Percentiles rank a stretch among this genome's conserved stretches.
phyloP scores from a whole-genome alignment of 495 filamentous ascomycete genomes.

The Lasiosphaeris hirsuta region DNA sequence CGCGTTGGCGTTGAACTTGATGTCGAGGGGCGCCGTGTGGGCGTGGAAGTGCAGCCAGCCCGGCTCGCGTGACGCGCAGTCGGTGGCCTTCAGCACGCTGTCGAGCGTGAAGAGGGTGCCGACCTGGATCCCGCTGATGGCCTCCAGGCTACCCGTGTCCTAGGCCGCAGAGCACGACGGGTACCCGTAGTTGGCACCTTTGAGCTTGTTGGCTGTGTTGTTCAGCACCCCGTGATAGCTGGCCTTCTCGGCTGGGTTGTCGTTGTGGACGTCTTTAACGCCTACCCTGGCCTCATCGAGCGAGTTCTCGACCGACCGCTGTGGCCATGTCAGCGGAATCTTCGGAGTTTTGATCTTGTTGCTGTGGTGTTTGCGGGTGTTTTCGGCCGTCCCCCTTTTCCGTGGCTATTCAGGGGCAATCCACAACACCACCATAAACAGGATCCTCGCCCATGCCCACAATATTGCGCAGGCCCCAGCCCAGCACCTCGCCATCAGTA shows the following conservation, averaged over 20 bases:
- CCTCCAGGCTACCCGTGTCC: conserved; percentile 43
- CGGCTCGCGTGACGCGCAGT: conserved; percentile 33
- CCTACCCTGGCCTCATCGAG: conserved; percentile 55
- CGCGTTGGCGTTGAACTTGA: conserved; percentile 45
- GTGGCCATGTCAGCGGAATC: no score
- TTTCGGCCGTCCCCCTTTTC: background rate
- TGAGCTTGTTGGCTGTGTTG: conserved; percentile 39
- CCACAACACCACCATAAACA: conserved; percentile 49
- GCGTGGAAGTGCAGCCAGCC: conserved; percentile 51
- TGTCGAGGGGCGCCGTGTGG: conserved; percentile 55
- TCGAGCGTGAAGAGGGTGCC: conserved; percentile 44
- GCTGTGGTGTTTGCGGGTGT: no score
- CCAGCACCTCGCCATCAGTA: conserved; percentile 51
- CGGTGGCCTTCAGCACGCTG: conserved; percentile 23
- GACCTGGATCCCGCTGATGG: conserved; percentile 31
- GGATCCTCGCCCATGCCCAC: conserved; percentile 63
- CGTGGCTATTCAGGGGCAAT: conserved; percentile 25
- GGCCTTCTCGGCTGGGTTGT: conserved; percentile 67
- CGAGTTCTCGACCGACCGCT: conserved; percentile 64
- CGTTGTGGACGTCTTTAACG: conserved; percentile 55
- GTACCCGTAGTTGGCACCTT: conserved; percentile 56
- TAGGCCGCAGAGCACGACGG: conserved; percentile 61
- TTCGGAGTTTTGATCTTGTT: no score
- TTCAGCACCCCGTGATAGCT: conserved; percentile 62
- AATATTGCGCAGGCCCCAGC: conserved; percentile 65